Conservation (phyloP, 371 early-diverging fungal species). For the Syncephalastrum sp. region DNA sequence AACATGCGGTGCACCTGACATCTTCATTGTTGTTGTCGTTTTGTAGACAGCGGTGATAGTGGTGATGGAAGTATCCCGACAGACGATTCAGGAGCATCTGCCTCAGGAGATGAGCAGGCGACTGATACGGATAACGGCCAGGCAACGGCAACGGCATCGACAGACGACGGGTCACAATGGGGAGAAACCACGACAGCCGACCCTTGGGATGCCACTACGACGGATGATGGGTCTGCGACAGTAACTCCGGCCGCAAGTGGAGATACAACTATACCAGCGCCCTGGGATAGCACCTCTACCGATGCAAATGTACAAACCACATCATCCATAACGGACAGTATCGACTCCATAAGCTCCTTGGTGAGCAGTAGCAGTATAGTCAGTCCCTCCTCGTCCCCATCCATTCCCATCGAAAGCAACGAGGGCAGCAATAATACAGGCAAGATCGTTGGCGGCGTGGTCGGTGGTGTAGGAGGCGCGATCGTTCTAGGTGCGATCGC, state of each 20-base stretch:
- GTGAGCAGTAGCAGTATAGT: background rate
- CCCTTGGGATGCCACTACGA: constrained; percentile 4
- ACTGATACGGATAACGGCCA: no score
- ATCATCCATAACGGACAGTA: background rate
- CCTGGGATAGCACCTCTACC: no score
- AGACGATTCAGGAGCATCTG: no score
- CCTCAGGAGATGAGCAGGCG: no score
- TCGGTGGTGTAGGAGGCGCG: constrained; percentile 16
- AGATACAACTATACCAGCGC: no score
- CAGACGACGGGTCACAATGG: no score
- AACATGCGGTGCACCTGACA: no score
- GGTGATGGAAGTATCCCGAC: no score
- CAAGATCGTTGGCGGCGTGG: constrained; percentile 17
- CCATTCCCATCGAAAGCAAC: no score
- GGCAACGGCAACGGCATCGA: no score
- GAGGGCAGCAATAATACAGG: constrained; percentile 2
- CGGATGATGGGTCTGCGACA: background rate
- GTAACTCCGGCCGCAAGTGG: no score
- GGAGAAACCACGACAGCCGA: no score
- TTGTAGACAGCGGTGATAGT: background rate
- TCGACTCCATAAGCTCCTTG: background rate
- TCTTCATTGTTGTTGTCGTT: background rate
- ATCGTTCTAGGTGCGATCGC: constrained; percentile 12
- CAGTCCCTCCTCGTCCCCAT: background rate
- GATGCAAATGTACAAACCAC: background rate